phyloP scores from a whole-genome alignment of 768 basidiomycete genomes.

The Suillus subluteus region DNA sequence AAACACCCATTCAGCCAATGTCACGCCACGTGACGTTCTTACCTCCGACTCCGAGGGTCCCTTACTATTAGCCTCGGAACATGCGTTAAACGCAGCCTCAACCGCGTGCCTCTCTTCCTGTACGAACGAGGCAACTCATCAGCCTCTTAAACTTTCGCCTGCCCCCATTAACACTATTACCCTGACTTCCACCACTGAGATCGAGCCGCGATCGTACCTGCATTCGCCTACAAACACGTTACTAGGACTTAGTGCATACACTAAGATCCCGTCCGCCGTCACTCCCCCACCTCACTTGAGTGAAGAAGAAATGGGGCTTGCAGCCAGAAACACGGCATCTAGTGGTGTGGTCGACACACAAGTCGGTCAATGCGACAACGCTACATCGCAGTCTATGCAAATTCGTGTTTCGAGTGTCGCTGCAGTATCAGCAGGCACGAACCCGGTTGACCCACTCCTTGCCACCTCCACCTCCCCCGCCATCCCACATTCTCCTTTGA shows the following conservation, averaged over 20 bases:
- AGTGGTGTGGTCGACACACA: not conserved
- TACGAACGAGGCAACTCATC: conserved; percentile 7
- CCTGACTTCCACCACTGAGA: not conserved
- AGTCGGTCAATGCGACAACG: not conserved
- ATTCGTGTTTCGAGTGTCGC: not conserved
- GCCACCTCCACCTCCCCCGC: no score
- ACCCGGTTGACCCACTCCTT: not conserved
- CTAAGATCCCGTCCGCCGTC: conserved; percentile 1
- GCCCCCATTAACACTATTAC: not conserved
- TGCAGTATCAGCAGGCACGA: not conserved
- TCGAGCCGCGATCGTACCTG: conserved; percentile 1
- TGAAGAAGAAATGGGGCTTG: not conserved
- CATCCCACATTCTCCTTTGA: conserved; percentile 1
- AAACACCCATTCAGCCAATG: not conserved
- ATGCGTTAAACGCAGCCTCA: not conserved
- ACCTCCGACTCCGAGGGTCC: not conserved
- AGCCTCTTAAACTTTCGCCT: not conserved
- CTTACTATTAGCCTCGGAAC: not conserved
- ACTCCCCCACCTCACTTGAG: not conserved
- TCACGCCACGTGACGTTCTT: not conserved
- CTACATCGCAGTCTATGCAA: not conserved
- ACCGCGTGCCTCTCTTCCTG: not conserved
- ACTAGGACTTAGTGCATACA: not conserved
- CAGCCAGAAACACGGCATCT: not conserved
- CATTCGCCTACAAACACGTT: not conserved